Base-by-base conservation (phyloP, 163 green algal species). In the Chlorella variabilis region DNA sequence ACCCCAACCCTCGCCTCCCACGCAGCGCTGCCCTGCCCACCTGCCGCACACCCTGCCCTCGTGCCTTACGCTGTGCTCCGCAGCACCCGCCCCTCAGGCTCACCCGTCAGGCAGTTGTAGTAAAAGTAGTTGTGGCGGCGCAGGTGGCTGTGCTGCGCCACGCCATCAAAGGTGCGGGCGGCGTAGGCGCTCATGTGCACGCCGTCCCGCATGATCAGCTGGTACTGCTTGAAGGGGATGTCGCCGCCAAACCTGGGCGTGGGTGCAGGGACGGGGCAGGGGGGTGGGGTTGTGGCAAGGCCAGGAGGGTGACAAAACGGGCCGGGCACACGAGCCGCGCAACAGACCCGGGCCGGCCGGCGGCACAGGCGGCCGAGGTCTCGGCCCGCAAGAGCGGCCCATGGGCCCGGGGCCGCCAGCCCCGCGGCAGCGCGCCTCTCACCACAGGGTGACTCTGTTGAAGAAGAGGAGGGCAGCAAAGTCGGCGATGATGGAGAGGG, bases 91-190 rank as follows among this genome's bases (percentile, higher is more conserved):
- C n/a, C n/a, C n/a, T n/a, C n/a, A n/a, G n/a, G n/a, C 71, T 49
- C 66, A 74, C 96, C 96, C 0, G 91, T 96, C 11, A 98, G 82
- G 91, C 95, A 99, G 89, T 96, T 96, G 93, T 95, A 97, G 92
- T 99, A 99, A 79, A 99, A 99, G 90, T 98, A 99, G 92, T 99
- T 99, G 76, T 93, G 82, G 49, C 89, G 93, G 68, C 89, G 86
- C 86, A 99, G 71, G 90, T 97, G 93, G 36, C 83, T 94, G 87
- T 92, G 91, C 80, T 94, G 89, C 7, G 94, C 95, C 23, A 96
- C 90, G 29, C 94, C 93, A 76, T 97, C 94, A 58, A 98, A 89
- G 1, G 92, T 96, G 78, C 94, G 91, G 0, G 90, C 92, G 20
- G 95, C 82, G 77, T 89, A 89, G 48, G 61, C 48, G 51, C 41